These are phyloP conservation scores for Bolboschoenoplectus hybrid DNA, from an alignment of 202 grass and related monocot genomes.

Conservation along the genomic window DNA sequence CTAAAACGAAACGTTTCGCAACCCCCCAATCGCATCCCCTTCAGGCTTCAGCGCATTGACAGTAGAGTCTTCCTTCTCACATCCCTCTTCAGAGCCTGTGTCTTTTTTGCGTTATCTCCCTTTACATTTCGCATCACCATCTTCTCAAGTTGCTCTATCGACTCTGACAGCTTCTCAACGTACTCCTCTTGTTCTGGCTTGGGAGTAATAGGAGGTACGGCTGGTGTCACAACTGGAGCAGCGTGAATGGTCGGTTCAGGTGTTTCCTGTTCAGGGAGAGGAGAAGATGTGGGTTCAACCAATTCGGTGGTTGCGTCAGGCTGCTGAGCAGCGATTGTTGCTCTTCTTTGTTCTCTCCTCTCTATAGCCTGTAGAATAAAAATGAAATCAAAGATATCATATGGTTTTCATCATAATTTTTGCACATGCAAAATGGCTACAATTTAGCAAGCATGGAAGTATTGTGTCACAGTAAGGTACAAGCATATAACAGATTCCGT, in stretches of 20 bases:
- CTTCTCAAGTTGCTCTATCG: slow-evolving; percentile 33
- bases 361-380: slow-evolving; percentile 12
- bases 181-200: background rate
- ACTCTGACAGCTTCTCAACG: slow-evolving; percentile 27
- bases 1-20: slow-evolving; percentile 25
- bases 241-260: background rate
- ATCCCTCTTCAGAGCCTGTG: background rate
- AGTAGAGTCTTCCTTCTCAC: background rate
- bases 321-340: slow-evolving; percentile 17
- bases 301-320: background rate
- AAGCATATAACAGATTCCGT: background rate
- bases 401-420: background rate
- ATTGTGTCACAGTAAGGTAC: background rate
- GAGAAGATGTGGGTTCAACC: background rate
- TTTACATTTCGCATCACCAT: slow-evolving; percentile 23
- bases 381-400: background rate
- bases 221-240: background rate
- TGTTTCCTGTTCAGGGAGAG: background rate
- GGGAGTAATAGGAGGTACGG: background rate
- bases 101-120: background rate
- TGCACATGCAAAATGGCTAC: background rate
- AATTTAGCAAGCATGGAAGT: slow-evolving; percentile 5
- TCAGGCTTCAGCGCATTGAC: slow-evolving; percentile 34
- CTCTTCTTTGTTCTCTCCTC: slow-evolving; percentile 34
- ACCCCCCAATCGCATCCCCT: background rate